Conservation (phyloP, 148 eudicot species). For the Vaccinium darrowii region DNA sequence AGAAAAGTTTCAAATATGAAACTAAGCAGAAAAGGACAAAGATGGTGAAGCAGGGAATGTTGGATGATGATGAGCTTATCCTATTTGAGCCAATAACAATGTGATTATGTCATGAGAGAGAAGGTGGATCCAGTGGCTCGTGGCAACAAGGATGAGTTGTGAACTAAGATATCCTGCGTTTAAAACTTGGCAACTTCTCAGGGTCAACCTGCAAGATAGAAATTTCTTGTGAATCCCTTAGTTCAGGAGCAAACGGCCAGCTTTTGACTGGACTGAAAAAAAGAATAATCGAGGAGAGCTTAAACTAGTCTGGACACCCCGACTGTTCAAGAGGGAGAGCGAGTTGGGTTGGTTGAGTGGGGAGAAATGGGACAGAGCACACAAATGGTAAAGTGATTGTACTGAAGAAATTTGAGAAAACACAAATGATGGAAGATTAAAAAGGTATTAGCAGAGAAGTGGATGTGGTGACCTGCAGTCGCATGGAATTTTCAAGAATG, state of each 20-base stretch:
- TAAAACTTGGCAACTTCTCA: too few relatives aligned
- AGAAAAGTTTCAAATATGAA: not conserved
- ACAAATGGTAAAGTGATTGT: conserved; percentile 9
- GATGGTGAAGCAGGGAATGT: not conserved
- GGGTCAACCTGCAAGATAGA: too few relatives aligned
- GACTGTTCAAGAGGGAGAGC: not conserved
- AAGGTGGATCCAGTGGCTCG: too few relatives aligned
- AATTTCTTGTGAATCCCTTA: too few relatives aligned
- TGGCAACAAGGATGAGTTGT: too few relatives aligned
- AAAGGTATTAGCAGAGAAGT: not conserved
- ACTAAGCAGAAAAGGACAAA: not conserved
- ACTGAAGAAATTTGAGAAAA: not conserved
- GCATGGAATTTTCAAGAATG: not conserved
- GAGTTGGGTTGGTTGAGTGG: conserved; percentile 18
- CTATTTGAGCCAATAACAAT: conserved; percentile 16
- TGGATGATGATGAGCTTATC: conserved; percentile 17
- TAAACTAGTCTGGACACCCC: too few relatives aligned
- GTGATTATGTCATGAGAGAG: not conserved
- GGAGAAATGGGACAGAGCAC: conserved; percentile 6
- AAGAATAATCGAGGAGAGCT: too few relatives aligned
- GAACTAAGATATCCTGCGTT: too few relatives aligned
- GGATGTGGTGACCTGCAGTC: conserved; percentile 3
- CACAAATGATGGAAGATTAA: not conserved
- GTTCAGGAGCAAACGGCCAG: too few relatives aligned
- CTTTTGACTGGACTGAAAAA: too few relatives aligned